phyloP scores from a whole-genome alignment of 441 rosid species.

The Mallotus repandus region DNA sequence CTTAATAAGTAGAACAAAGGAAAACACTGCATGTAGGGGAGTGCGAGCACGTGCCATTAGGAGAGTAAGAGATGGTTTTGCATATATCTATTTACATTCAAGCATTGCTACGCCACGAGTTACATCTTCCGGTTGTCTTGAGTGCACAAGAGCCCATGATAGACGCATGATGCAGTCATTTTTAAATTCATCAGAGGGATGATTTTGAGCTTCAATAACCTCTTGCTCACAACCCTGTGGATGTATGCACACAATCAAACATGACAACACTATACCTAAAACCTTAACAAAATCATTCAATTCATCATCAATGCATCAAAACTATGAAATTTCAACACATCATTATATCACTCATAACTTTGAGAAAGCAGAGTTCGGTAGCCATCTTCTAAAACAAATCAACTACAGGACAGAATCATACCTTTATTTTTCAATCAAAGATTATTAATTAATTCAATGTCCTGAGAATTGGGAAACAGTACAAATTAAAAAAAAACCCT shows the following conservation, averaged over 20 bases:
- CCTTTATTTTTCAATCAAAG: too few relatives aligned
- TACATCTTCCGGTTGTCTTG: slow-evolving; percentile 50
- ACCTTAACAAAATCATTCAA: neutral
- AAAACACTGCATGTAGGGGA: neutral
- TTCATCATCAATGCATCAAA: neutral
- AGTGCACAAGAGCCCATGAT: slow-evolving; percentile 82
- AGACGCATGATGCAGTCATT: slow-evolving; percentile 59
- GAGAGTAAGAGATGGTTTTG: slow-evolving; percentile 14
- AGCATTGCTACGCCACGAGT: slow-evolving; percentile 73
- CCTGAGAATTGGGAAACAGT: too few relatives aligned
- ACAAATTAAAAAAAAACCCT: too few relatives aligned
- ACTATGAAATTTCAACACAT: neutral
- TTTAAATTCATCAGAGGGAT: slow-evolving; percentile 40
- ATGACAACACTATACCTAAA: neutral
- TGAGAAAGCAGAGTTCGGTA: too few relatives aligned
- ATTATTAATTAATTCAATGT: too few relatives aligned
- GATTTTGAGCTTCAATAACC: slow-evolving; percentile 53
- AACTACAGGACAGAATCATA: too few relatives aligned
- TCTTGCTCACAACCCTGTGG: slow-evolving; percentile 68
- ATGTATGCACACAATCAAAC: neutral
- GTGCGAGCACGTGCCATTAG: too few relatives aligned
- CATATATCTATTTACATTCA: slow-evolving; percentile 39
- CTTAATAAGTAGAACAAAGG: neutral
- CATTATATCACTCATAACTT: too few relatives aligned
- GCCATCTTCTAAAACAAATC: too few relatives aligned